A percentile compares a stretch with the other conserved stretches of the same genome.
Evolutionary conservation across 2,329 filamentous ascomycete species (phyloP).

Genomic region (Fusarium udum): DNA sequence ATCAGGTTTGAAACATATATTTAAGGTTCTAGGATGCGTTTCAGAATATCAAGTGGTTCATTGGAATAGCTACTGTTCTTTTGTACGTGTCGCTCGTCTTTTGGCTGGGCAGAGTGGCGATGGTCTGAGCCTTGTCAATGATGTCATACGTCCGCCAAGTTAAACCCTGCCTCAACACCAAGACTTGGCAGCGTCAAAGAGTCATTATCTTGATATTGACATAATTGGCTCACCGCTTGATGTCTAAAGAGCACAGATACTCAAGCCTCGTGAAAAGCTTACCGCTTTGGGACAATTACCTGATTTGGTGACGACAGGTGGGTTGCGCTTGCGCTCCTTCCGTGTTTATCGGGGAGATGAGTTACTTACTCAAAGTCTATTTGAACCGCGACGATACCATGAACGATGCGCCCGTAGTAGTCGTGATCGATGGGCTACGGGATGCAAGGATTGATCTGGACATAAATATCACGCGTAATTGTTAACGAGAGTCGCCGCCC

Average conservation of each 20-base stretch:
- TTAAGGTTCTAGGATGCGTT: not conserved
- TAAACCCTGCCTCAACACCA: slow-evolving; percentile 10
- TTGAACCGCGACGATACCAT: rapidly evolving
- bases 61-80: slow-evolving; percentile 3
- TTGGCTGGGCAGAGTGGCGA: slow-evolving; percentile 23
- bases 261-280: not conserved
- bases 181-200: slow-evolving; percentile 24
- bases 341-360: rapidly evolving
- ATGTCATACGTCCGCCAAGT: slow-evolving; percentile 24
- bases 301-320: not conserved
- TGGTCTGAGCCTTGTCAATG: slow-evolving; percentile 4
- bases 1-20: slow-evolving; percentile 23
- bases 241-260: not conserved
- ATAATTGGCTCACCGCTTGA: not conserved
- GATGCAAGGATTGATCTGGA: rapidly evolving
- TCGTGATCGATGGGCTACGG: rapidly evolving
- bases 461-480: not conserved
- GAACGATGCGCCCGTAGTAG: rapidly evolving
- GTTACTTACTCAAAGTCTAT: not conserved
- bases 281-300: not conserved
- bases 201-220: not conserved
- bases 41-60: slow-evolving; percentile 25
- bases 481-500: not conserved
- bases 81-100: slow-evolving; percentile 15
- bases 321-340: not conserved